Evolutionary conservation across 106 monocot species (phyloP), one percentile per base, ranked within the genome.

Genomic region (Acorus gramineus): DNA sequence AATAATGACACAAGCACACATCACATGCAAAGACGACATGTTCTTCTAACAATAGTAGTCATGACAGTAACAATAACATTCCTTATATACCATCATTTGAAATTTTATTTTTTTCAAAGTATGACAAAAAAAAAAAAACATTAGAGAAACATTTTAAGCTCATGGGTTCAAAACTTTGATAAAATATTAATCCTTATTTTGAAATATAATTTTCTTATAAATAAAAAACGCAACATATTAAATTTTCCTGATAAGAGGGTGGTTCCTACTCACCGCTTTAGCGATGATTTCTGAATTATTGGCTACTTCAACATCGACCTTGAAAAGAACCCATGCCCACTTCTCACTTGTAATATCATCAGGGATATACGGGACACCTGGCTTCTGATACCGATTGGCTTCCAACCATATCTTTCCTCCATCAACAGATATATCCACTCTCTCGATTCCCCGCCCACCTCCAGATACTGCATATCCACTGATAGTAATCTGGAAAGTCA

Each of bases 381-480:
- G 2, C 58, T 64, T 73, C 59, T 73, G 73, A 57, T 73, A 47
- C 56, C 73, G 65, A 5, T 47, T 43, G 46, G 73, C 73, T 58
- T 73, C 73, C 42, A 73, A 47, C 73, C 73, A 73, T 7, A 58
- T 73, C 66, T 73, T 73, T 7, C 73, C 73, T 13, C 73, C 73
- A 45, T 68, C 68, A 5, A 55, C 14, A 10, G 68, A 68, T 13
- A 68, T 48, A 28, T 95, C 90, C 11, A 87, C 90, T 76, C 95
- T 86, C 66, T 95, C 95, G 57, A 95, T 95, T 7, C 90, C 95
- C 49, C 95, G 84, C 2, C 90, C 95, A 44, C 95, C 95, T 54
- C 95, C 95, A 43, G 90, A 80, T 2, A 80, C 66, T 53, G 95
- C 90, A 77, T 85, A 91, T 57, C 86, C 92, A 72, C 75, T 60